Conservation (phyloP, 2,329 filamentous ascomycete species). For the Apiospora arundinis region DNA sequence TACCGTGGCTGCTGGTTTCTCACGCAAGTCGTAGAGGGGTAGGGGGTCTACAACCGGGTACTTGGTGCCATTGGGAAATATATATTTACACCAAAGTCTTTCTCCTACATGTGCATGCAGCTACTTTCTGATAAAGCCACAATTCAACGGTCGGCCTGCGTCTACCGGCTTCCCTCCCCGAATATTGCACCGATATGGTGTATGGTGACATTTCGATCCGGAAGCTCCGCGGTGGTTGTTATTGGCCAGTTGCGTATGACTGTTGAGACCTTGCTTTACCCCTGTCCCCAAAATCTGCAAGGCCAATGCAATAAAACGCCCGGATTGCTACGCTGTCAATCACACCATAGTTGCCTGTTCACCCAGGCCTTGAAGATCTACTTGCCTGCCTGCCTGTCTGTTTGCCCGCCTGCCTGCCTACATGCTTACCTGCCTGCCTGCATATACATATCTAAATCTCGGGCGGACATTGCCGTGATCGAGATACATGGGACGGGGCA, state of each 20-base stretch:
- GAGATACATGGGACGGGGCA: slow-evolving; percentile 2
- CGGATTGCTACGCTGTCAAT: not conserved
- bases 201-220: not conserved
- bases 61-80: not conserved
- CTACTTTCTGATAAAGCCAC: not conserved
- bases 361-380: not conserved
- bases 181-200: not conserved
- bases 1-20: not conserved
- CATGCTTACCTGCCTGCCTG: not conserved
- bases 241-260: not conserved
- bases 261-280: not conserved
- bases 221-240: not conserved
- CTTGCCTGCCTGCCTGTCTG: not conserved
- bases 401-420: not conserved
- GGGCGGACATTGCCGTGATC: not conserved
- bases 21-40: not conserved
- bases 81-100: not conserved
- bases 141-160: not conserved
- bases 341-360: not conserved
- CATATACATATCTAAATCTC: not conserved
- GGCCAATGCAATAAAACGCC: not conserved
- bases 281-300: not conserved
- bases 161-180: not conserved
- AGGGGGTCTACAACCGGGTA: not conserved
- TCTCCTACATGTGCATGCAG: not conserved